phyloP scores from a whole-genome alignment of 352 stramenopile genomes.

The Stramenopiles sp. region DNA sequence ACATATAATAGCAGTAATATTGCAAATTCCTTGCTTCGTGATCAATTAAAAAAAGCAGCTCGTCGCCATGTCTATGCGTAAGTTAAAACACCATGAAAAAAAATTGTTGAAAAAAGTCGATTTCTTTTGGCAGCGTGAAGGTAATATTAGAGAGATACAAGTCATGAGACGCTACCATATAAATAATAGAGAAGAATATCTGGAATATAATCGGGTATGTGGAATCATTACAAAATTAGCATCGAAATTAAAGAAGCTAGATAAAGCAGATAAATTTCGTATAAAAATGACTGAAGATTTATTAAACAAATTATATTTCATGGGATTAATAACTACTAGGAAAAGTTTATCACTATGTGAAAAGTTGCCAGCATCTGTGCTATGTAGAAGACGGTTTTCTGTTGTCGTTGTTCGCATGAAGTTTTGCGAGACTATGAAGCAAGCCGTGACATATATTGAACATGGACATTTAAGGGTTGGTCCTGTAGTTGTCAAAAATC shows the following conservation, averaged over 20 bases:
- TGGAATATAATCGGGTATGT: constrained; percentile 93
- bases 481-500: constrained; percentile 72
- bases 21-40: too few relatives aligned
- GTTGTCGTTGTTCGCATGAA: constrained; percentile 98
- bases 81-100: constrained; percentile 86
- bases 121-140: constrained; percentile 94
- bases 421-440: constrained; percentile 93
- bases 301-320: constrained; percentile 90
- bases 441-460: constrained; percentile 91
- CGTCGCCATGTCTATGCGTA: constrained; percentile 35
- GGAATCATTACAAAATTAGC: constrained; percentile 80
- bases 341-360: constrained; percentile 90
- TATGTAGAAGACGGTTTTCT: constrained; percentile 80
- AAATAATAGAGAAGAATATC: constrained; percentile 91
- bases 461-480: constrained; percentile 85
- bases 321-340: constrained; percentile 86
- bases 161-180: constrained; percentile 88
- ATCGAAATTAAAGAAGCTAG: constrained; percentile 79
- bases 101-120: constrained; percentile 98
- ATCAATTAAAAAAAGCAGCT: too few relatives aligned
- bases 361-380: constrained; percentile 78
- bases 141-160: constrained; percentile 93
- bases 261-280: constrained; percentile 76
- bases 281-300: constrained; percentile 88
- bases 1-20: too few relatives aligned